Conservation (phyloP, 306 rosid species). For the Acacia melanoxylon region DNA sequence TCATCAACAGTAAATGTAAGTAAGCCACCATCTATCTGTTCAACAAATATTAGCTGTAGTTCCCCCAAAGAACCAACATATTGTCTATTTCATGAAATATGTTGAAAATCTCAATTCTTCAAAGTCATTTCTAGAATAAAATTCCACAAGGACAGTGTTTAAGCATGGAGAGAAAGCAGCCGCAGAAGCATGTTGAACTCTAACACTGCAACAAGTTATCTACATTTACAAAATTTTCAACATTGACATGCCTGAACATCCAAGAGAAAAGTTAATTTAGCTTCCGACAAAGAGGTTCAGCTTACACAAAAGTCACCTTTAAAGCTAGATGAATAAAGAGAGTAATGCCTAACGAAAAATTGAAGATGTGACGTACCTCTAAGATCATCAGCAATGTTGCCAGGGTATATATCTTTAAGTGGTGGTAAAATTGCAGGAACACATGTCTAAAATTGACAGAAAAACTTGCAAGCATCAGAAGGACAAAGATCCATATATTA, state of each 20-base stretch:
- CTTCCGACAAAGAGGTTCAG: constrained; percentile 28
- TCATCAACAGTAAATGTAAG: background rate
- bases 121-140: constrained; percentile 17
- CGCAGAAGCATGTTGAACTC: constrained; percentile 15
- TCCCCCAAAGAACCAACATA: constrained; percentile 5
- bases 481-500: background rate
- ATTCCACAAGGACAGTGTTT: constrained; percentile 2
- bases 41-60: background rate
- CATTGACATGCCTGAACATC: constrained; percentile 18
- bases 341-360: constrained; percentile 23
- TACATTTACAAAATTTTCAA: constrained; percentile 19
- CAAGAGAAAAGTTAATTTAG: constrained; percentile 16
- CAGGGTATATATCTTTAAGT: constrained; percentile 71
- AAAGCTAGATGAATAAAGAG: background rate
- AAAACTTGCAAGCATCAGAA: constrained; percentile 30
- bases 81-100: background rate
- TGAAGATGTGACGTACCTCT: constrained; percentile 60
- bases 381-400: constrained; percentile 73
- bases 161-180: constrained; percentile 9
- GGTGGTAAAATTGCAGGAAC: constrained; percentile 91
- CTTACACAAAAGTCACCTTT: constrained; percentile 16
- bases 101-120: constrained; percentile 15
- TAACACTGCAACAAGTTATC: constrained; percentile 19
- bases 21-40: background rate
- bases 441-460: constrained; percentile 69